phyloP scores from a whole-genome alignment of 1,284 basidiomycete genomes.

The Apiotrichum domesticum region DNA sequence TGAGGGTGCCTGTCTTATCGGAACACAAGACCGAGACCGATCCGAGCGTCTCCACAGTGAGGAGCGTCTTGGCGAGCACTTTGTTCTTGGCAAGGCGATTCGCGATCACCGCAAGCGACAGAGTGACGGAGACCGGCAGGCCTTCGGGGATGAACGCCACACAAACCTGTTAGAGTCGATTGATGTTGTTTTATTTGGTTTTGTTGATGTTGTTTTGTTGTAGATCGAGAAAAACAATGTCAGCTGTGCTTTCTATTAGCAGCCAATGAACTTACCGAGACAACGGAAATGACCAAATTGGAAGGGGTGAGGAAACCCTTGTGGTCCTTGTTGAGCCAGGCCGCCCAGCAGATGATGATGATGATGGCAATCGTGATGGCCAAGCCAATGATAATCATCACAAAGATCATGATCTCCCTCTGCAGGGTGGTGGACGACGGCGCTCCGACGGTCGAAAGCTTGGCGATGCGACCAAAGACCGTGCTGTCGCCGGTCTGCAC shows the following conservation, averaged over 20 bases:
- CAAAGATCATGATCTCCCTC: constrained; percentile 48
- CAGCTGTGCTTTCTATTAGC: background rate
- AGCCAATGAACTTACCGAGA: constrained; percentile 40
- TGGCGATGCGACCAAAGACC: constrained; percentile 57
- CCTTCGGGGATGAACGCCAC: constrained; percentile 60
- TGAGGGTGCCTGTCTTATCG: constrained; percentile 58
- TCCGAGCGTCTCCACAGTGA: constrained; percentile 59
- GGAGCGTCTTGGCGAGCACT: constrained; percentile 58
- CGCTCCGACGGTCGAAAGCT: constrained; percentile 53
- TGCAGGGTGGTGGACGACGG: constrained; percentile 46
- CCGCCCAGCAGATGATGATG: constrained; percentile 55
- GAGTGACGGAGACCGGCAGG: constrained; percentile 51
- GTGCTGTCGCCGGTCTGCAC: constrained; percentile 58
- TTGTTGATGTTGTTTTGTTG: no score
- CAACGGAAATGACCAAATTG: constrained; percentile 56
- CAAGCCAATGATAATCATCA: constrained; percentile 49
- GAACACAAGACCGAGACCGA: constrained; percentile 55
- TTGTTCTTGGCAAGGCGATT: constrained; percentile 54
- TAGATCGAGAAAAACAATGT: no score
- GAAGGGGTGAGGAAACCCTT: constrained; percentile 57
- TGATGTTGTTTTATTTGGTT: no score
- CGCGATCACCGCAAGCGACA: constrained; percentile 50
- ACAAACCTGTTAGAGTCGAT: constrained; percentile 40
- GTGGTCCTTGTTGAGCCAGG: constrained; percentile 50
- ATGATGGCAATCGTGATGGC: constrained; percentile 52